Evolutionary conservation across 202 grass and related monocot species (phyloP), one percentile per base, ranked within the genome.

Genomic region (Brachypodium distachyon): DNA sequence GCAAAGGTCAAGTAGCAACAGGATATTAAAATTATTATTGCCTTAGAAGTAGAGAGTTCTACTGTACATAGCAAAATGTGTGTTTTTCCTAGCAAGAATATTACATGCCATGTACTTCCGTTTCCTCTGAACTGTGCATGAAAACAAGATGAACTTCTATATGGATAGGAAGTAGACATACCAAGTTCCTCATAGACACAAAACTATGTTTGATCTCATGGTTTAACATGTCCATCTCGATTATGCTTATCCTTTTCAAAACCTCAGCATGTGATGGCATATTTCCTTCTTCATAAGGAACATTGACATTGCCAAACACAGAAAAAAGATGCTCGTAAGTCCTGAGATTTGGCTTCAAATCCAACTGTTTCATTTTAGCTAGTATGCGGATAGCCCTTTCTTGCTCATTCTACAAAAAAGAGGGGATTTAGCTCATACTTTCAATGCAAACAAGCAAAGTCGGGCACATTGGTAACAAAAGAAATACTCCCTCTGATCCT

Each of bases 271-370:
- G 86, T 12, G 94, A 97, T 36, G 92, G 73, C 76, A 92, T 80
- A 85, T 97, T 86, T 84, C 94, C 94, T 77, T 94, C 62, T 86
- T 97, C 94, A 51, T 92, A 97, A 70, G 94, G 94, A 28, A 70
- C 44, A 77, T 97, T 94, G 52, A 92, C 68, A 16, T 82, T 86
- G 50, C 84, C 88, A 84, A 97, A 97, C 67, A 97, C 78, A 61
- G 84, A 85, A 90, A 97, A 92, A 51, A 97, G 67, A 58, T 84
- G 76, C 32, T 88, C 88, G 37, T 97, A 97, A 33, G 90, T 91
- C 77, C 70, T 81, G 61, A 78, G 53, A 82, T 87, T 81, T 48
- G 78, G 86, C 39, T 97, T 97, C 50, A 97, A 40, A 38, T 88
- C 89, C 66, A 81, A 25, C 76, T 22, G 81, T 68, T 87, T 94